Conservation (phyloP, 2,329 filamentous ascomycete species). For the Dendrostoma leiphaemia region DNA sequence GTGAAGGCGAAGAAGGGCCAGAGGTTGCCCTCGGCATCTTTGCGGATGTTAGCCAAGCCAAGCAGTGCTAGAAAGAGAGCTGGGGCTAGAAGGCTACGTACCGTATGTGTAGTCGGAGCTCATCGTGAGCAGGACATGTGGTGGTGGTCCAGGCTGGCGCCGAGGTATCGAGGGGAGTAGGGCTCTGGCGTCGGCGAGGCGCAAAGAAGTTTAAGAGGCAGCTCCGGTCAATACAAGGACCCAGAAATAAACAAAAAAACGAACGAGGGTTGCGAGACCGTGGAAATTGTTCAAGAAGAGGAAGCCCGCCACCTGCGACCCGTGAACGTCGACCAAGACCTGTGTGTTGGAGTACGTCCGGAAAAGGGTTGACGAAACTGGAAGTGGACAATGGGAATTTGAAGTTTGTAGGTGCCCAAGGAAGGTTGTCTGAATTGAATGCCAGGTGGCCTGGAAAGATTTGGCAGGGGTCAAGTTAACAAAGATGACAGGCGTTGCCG, state of each 20-base stretch:
- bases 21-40: constrained; percentile 93
- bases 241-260: constrained; percentile 1
- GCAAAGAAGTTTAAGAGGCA: background rate
- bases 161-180: background rate
- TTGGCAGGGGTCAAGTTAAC: constrained; percentile 25
- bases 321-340: background rate
- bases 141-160: background rate
- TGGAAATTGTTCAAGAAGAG: background rate
- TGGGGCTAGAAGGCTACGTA: background rate
- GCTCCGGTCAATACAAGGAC: background rate
- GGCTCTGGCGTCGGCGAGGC: background rate
- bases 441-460: constrained; percentile 33
- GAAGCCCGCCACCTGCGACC: constrained; percentile 6
- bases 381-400: background rate
- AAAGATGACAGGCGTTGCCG: too few relatives aligned
- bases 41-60: background rate
- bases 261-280: constrained; percentile 1
- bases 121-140: constrained; percentile 55
- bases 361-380: too few relatives aligned
- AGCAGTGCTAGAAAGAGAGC: background rate
- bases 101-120: constrained; percentile 92
- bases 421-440: constrained; percentile 29
- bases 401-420: background rate
- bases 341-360: background rate
- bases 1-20: constrained; percentile 99